Base-by-base conservation (phyloP, 2,329 filamentous ascomycete species). In the Fusarium xyrophilum region DNA sequence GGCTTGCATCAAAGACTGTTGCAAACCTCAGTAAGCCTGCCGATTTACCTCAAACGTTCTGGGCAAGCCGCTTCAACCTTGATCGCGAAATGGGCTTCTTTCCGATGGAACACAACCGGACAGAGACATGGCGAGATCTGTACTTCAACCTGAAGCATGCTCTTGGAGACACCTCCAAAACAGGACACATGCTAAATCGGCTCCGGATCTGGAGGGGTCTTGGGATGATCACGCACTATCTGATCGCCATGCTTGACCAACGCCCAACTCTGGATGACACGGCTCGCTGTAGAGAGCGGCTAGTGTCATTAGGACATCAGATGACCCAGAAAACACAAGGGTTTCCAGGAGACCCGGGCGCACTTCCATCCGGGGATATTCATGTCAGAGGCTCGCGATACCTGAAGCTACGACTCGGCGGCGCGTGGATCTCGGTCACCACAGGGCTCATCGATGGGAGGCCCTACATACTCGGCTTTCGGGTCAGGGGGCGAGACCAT, bases 21-120 rank as follows among this genome's bases (percentile, higher is more conserved):
- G 65, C 56, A 4, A 6, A 15, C 23, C 4, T 56, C 1, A 32
- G 50, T 12, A 53, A 21, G 4, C 56, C 50, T 0, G 7, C 11
- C 2, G 17, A 43, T 2, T 51, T 69, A 19, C 40, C 65, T 1
- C 61, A 63, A 9, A 32, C 19, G 0, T 69, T 68, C 11, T 69
- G 65, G 65, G 61, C 19, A 23, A 69, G 65, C 2, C 65, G 65
- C 4, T 69, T 69, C 10, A 7, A 17, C 3, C 14, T 3, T 5
- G 32, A 40, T 13, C 44, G 32, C 5, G 65, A 69, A 7, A 56
- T 68, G 56, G 25, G 6, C 10, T 68, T 69, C 21, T 36, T 57
- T 9, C 40, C 54, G 2, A 14, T 38, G 0, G 4, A 23, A 2
- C 2, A 17, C 11, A 2, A 13, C 6, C 19, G 4, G 3, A 12